Evolutionary conservation across 2,329 filamentous ascomycete genomes (phyloP).

Genomic region (Fusarium solani-melongenae): DNA sequence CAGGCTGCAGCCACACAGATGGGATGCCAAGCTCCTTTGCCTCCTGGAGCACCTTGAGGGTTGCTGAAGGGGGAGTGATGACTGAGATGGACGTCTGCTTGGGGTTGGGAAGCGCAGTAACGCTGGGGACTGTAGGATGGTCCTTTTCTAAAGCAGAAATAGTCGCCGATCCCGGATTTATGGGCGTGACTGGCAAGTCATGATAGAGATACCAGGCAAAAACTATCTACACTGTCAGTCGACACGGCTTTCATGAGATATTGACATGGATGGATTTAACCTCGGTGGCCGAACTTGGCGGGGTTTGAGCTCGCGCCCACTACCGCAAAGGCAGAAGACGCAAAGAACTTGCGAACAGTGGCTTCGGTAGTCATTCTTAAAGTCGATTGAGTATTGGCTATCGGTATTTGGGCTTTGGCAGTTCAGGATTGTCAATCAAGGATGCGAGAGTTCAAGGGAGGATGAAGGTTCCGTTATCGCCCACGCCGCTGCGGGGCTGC

Average conservation of each 20-base stretch:
- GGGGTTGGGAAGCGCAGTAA: constrained; percentile 74
- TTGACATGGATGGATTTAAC: constrained; percentile 56
- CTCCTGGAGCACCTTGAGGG: constrained; percentile 78
- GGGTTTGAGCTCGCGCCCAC: constrained; percentile 89
- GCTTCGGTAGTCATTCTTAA: constrained; percentile 73
- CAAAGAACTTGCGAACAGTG: constrained; percentile 82
- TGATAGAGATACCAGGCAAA: constrained; percentile 89
- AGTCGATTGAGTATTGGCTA: background rate
- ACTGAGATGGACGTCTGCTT: constrained; percentile 81
- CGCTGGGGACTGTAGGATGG: constrained; percentile 73
- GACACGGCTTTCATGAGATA: background rate
- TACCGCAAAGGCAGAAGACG: constrained; percentile 83
- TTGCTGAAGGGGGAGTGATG: constrained; percentile 86
- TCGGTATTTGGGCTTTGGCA: background rate
- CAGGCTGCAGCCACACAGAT: constrained; percentile 90
- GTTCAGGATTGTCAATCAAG: constrained; percentile 4
- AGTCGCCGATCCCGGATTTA: constrained; percentile 78
- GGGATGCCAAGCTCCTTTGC: constrained; percentile 79
- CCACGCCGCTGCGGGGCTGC: constrained; percentile 37
- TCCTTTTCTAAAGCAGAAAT: constrained; percentile 70
- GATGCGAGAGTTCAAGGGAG: constrained; percentile 14
- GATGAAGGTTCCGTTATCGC: constrained; percentile 20
- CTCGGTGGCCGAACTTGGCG: constrained; percentile 88
- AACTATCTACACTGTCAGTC: constrained; percentile 62
- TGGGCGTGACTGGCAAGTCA: constrained; percentile 79